phyloP scores from a whole-genome alignment of 75 land plant genomes.

The Pinus albicaulis region DNA sequence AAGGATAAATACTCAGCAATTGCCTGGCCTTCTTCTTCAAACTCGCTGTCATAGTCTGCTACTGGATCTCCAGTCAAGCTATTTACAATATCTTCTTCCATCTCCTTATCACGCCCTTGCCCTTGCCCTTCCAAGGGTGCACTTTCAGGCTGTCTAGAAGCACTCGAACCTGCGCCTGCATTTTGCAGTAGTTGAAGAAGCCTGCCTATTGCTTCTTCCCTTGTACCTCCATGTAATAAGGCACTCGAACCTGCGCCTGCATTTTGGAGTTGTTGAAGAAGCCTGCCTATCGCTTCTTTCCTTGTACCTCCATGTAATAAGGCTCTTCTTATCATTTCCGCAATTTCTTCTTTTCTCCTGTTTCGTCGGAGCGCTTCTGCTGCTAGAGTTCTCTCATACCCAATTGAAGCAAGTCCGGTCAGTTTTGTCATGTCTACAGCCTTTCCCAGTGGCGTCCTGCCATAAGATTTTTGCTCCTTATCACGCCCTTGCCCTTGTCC shows the following conservation, averaged over 20 bases:
- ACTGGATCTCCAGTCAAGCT: conserved; percentile 67
- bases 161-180: background rate
- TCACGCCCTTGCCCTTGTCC: too few species aligned
- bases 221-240: too few species aligned
- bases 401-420: too few species aligned
- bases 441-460: too few species aligned
- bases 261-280: too few species aligned
- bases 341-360: conserved; percentile 37
- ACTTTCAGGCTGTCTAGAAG: conserved; percentile 4
- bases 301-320: conserved; percentile 22
- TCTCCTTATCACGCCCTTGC: conserved; percentile 53
- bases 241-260: too few species aligned
- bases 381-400: too few species aligned
- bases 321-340: conserved; percentile 57
- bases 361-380: too few species aligned
- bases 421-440: too few species aligned
- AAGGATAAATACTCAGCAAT: conserved; percentile 69
- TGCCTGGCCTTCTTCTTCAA: conserved; percentile 90
- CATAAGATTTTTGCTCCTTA: too few species aligned
- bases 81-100: conserved; percentile 78
- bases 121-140: conserved; percentile 8
- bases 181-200: conserved; percentile 17
- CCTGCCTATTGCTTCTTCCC: too few species aligned
- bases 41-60: conserved; percentile 86
- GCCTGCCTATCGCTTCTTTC: conserved; percentile 31